Conservation (phyloP, 495 filamentous ascomycete species). For the Aspergillus egyptiacus region DNA sequence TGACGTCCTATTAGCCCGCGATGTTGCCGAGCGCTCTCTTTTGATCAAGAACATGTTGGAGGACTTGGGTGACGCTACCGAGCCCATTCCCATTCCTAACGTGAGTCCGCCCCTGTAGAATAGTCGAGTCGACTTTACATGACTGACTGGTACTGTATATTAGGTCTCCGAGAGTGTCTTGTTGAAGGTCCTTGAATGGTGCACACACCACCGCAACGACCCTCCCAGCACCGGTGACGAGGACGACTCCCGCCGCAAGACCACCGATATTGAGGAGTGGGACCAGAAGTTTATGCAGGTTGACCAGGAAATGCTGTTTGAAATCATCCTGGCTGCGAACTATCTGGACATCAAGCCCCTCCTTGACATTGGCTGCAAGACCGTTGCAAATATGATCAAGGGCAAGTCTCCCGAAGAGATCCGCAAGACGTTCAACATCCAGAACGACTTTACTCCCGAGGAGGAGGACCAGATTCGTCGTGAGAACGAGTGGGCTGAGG, state of each 20-base stretch:
- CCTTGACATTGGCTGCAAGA: constrained; percentile 63
- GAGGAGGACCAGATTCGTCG: constrained; percentile 68
- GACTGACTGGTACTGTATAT: constrained; percentile 1
- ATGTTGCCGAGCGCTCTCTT: constrained; percentile 83
- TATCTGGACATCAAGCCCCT: constrained; percentile 68
- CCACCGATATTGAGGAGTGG: constrained; percentile 98
- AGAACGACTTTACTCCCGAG: constrained; percentile 70
- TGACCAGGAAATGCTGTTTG: constrained; percentile 98
- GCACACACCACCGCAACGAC: constrained; percentile 85
- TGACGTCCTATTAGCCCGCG: constrained; percentile 53
- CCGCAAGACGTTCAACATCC: constrained; percentile 70
- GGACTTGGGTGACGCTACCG: constrained; percentile 68
- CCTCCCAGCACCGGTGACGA: constrained; percentile 78
- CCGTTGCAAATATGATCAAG: constrained; percentile 69
- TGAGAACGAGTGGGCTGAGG: constrained; percentile 71
- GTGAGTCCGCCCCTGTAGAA: constrained; percentile 42
- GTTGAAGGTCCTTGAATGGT: constrained; percentile 96
- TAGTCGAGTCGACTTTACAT: not conserved
- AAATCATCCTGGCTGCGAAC: constrained; percentile 87
- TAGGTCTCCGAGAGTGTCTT: constrained; percentile 88
- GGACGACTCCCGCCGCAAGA: constrained; percentile 92
- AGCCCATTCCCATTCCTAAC: constrained; percentile 81
- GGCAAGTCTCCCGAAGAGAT: constrained; percentile 69
- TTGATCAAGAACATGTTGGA: constrained; percentile 98
- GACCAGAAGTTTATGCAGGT: constrained; percentile 99